Conservation (phyloP, 1,284 basidiomycete species). For the Leccinum griseonigrum region DNA sequence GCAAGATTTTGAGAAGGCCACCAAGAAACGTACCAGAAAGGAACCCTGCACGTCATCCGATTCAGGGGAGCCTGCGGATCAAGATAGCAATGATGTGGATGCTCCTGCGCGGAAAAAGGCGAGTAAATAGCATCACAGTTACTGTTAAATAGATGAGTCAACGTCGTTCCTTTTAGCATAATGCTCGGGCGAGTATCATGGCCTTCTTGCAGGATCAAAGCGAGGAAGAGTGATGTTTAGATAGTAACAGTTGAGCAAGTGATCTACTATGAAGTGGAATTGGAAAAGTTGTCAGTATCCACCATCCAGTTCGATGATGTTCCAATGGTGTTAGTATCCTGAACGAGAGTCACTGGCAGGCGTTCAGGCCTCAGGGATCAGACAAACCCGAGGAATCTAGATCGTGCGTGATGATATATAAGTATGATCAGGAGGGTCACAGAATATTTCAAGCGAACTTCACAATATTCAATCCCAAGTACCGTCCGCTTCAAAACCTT, state of each 20-base stretch:
- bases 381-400: conserved; percentile 78
- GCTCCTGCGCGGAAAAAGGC: conserved; percentile 41
- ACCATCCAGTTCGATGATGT: too few species aligned
- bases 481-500: too few species aligned
- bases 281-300: too few species aligned
- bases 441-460: too few species aligned
- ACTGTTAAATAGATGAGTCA: neutral
- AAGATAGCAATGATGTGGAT: conserved; percentile 33
- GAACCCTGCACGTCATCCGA: conserved; percentile 16
- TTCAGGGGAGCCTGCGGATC: conserved; percentile 14
- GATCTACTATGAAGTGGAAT: too few species aligned
- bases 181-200: conserved; percentile 60
- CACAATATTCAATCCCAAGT: too few species aligned
- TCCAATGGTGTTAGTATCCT: conserved; percentile 49
- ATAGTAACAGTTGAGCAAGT: neutral
- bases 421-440: too few species aligned
- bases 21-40: conserved; percentile 21
- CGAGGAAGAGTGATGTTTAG: conserved; percentile 36
- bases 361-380: conserved; percentile 51
- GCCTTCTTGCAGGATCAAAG: conserved; percentile 70
- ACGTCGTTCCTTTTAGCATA: conserved; percentile 31
- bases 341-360: conserved; percentile 80
- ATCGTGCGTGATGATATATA: conserved; percentile 49
- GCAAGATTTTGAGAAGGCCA: conserved; percentile 51
- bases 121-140: neutral